phyloP scores from a whole-genome alignment of 345 rosid genomes.

The Brassica cretica region DNA sequence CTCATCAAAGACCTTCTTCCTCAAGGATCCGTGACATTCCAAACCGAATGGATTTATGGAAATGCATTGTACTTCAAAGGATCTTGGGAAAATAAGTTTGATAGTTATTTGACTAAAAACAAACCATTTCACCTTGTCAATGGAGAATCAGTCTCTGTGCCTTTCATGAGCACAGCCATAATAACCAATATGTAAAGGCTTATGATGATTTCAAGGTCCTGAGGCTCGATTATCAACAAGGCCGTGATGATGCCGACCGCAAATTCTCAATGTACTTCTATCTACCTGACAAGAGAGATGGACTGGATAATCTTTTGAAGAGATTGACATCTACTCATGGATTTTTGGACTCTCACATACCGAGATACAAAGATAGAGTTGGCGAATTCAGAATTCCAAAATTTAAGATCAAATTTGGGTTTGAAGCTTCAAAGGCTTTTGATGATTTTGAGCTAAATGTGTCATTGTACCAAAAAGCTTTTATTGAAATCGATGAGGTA shows the following conservation, averaged over 20 bases:
- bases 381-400: constrained; percentile 15
- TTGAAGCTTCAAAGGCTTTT: background rate
- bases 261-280: constrained; percentile 21
- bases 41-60: background rate
- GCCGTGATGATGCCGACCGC: background rate
- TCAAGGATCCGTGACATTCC: background rate
- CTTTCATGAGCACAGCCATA: background rate
- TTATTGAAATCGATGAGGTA: constrained; percentile 7
- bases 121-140: constrained; percentile 4
- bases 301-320: background rate
- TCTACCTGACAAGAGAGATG: background rate
- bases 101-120: background rate
- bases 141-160: constrained; percentile 12
- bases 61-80: constrained; percentile 3
- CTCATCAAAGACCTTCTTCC: background rate
- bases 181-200: background rate
- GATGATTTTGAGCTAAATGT: background rate
- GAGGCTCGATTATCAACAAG: constrained; percentile 2
- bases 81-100: background rate
- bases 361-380: background rate
- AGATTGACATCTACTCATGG: constrained; percentile 11
- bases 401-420: constrained; percentile 6
- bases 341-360: constrained; percentile 16
- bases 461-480: constrained; percentile 18
- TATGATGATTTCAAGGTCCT: constrained; percentile 29